These are phyloP conservation scores for Ogataea salicorniae DNA, from an alignment of 805 yeast species.

Conservation along the genomic window DNA sequence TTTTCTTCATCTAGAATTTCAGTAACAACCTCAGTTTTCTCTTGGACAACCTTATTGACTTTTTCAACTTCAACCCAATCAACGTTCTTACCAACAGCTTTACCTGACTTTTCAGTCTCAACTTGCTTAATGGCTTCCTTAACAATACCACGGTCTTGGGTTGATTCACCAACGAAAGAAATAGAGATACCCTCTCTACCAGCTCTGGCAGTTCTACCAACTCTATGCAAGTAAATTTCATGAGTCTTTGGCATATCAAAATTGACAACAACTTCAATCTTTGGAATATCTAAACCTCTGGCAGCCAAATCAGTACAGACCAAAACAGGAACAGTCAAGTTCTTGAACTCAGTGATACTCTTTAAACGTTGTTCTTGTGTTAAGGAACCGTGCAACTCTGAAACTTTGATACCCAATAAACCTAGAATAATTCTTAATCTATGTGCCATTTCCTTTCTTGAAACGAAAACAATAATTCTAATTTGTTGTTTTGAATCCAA, in stretches of 20 bases:
- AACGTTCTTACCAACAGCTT: constrained; percentile 85
- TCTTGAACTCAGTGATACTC: constrained; percentile 78
- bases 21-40: constrained; percentile 54
- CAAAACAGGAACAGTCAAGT: constrained; percentile 75
- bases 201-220: constrained; percentile 99
- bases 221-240: constrained; percentile 92
- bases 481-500: constrained; percentile 58
- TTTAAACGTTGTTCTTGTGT: constrained; percentile 90
- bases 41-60: constrained; percentile 54
- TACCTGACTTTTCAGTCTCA: constrained; percentile 40
- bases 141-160: constrained; percentile 86
- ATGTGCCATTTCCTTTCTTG: constrained; percentile 90
- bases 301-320: constrained; percentile 98
- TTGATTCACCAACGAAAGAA: constrained; percentile 87
- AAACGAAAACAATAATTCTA: constrained; percentile 84
- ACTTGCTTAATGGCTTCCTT: constrained; percentile 78
- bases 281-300: constrained; percentile 98
- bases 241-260: constrained; percentile 93
- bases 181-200: constrained; percentile 94
- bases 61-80: constrained; percentile 83
- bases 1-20: constrained; percentile 87
- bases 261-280: constrained; percentile 90
- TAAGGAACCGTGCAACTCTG: constrained; percentile 79
- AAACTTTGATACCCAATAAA: constrained; percentile 67
- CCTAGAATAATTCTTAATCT: constrained; percentile 72